Percentiles rank a stretch among this genome's conserved stretches.
These are phyloP conservation scores for Ogataea zsoltii DNA, from an alignment of 805 yeast species.

Conservation along the genomic window DNA sequence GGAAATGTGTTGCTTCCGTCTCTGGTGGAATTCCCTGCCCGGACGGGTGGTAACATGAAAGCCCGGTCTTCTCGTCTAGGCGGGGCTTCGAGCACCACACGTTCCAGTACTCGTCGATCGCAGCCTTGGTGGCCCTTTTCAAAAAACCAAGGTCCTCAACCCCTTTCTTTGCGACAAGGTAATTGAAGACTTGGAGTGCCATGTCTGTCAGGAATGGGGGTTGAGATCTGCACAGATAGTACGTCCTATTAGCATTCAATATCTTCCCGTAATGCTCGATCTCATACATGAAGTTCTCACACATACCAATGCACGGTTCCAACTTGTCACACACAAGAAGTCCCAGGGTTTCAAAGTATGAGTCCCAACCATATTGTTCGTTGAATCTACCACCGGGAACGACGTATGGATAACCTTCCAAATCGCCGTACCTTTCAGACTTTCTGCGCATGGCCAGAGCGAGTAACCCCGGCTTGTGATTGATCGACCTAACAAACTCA, in stretches of 20 bases:
- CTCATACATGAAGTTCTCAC: conserved; percentile 88
- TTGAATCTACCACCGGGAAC: conserved; percentile 98
- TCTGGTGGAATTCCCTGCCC: conserved; percentile 97
- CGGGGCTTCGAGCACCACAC: conserved; percentile 84
- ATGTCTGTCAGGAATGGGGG: conserved; percentile 97
- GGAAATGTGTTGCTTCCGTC: conserved; percentile 88
- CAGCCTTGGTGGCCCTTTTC: conserved; percentile 65
- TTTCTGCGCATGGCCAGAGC: conserved; percentile 68
- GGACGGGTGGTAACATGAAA: conserved; percentile 87
- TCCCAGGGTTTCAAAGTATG: conserved; percentile 89
- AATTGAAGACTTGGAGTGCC: conserved; percentile 69
- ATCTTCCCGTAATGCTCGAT: conserved; percentile 89
- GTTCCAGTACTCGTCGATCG: conserved; percentile 79
- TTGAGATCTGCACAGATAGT: conserved; percentile 88
- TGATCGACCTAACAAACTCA: conserved; percentile 72
- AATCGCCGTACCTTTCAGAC: conserved; percentile 31
- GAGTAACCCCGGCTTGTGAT: conserved; percentile 81
- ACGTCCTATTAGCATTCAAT: conserved; percentile 89
- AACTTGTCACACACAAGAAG: conserved; percentile 63
- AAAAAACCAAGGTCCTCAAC: conserved; percentile 61
- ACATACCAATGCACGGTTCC: conserved; percentile 84
- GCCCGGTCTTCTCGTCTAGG: conserved; percentile 67
- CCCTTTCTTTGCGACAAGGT: conserved; percentile 40
- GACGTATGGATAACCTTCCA: conserved; percentile 75
- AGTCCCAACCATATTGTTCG: conserved; percentile 98